Evolutionary conservation across 2,329 filamentous ascomycete genomes (phyloP).

Genomic region (Nemania sp.): DNA sequence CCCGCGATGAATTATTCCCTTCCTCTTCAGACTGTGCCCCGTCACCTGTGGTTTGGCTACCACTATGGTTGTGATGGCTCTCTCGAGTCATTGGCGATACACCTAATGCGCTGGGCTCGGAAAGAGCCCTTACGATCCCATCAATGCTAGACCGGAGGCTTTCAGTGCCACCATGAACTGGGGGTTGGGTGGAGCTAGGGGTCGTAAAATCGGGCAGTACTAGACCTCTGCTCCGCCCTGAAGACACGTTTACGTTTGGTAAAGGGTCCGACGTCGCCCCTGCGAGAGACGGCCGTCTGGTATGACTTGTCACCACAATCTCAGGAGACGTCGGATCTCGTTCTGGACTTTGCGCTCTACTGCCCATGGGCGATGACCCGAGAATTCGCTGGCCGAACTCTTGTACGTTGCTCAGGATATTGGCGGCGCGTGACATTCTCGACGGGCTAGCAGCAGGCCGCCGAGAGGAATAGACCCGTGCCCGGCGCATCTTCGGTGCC

Average conservation of each 20-base stretch:
- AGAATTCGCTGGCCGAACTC: slow-evolving; percentile 37
- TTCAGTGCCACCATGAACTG: slow-evolving; percentile 35
- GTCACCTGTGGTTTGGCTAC: neutral
- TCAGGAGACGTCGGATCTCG: slow-evolving; percentile 39
- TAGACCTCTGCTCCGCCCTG: slow-evolving; percentile 37
- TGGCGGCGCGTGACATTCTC: slow-evolving; percentile 26
- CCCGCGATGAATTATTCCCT: slow-evolving; percentile 5
- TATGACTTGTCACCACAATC: slow-evolving; percentile 45
- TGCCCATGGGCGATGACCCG: slow-evolving; percentile 27
- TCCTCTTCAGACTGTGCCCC: slow-evolving; percentile 8
- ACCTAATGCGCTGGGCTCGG: slow-evolving; percentile 40
- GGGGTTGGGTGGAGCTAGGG: slow-evolving; percentile 37
- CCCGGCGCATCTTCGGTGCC: slow-evolving; percentile 33
- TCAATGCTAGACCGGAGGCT: slow-evolving; percentile 31
- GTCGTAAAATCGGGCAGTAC: slow-evolving; percentile 41
- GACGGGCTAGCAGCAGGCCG: slow-evolving; percentile 17
- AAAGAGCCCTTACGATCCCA: slow-evolving; percentile 32
- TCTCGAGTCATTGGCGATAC: slow-evolving; percentile 31
- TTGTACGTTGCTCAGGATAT: slow-evolving; percentile 38
- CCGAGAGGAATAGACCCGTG: slow-evolving; percentile 10
- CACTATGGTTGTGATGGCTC: neutral
- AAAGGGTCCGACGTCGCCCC: slow-evolving; percentile 33
- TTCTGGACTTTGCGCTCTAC: slow-evolving; percentile 19
- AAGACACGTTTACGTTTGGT: slow-evolving; percentile 18
- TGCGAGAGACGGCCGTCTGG: slow-evolving; percentile 35